These are phyloP conservation scores for Claviceps digitariae DNA, from an alignment of 2,329 filamentous ascomycete species.

Conservation along the genomic window DNA sequence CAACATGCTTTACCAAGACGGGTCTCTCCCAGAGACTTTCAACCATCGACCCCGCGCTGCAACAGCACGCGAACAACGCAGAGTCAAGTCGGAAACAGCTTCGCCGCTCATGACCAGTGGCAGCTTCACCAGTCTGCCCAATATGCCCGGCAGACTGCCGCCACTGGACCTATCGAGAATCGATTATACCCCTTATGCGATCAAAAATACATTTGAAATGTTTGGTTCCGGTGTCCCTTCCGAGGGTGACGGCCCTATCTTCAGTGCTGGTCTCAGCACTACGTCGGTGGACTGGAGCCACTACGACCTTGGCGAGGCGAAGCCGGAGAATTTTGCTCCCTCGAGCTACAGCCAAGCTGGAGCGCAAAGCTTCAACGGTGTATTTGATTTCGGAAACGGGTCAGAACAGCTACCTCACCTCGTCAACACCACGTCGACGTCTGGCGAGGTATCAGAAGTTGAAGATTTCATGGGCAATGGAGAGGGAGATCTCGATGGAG, in stretches of 20 bases:
- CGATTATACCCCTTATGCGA: slow-evolving; percentile 35
- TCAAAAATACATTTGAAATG: slow-evolving; percentile 34
- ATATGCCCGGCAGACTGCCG: slow-evolving; percentile 37
- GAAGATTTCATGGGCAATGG: slow-evolving; percentile 42
- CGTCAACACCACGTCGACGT: slow-evolving; percentile 45
- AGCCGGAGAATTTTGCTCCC: slow-evolving; percentile 34
- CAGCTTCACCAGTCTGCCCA: slow-evolving; percentile 37
- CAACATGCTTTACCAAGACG: slow-evolving; percentile 25
- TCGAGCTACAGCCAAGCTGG: slow-evolving; percentile 42
- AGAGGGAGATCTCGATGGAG: slow-evolving; percentile 34
- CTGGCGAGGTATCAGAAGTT: slow-evolving; percentile 53
- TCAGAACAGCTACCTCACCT: slow-evolving; percentile 42
- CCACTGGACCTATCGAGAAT: slow-evolving; percentile 46
- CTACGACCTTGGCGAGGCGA: slow-evolving; percentile 33
- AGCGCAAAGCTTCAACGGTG: slow-evolving; percentile 35
- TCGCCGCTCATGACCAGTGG: slow-evolving; percentile 41
- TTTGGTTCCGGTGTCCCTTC: slow-evolving; percentile 34
- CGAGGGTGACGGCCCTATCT: slow-evolving; percentile 43
- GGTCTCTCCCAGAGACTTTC: slow-evolving; percentile 19
- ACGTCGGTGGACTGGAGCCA: slow-evolving; percentile 33
- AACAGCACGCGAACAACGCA: slow-evolving; percentile 33
- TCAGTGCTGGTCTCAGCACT: slow-evolving; percentile 48
- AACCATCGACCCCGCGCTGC: slow-evolving; percentile 22
- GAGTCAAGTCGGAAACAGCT: slow-evolving; percentile 46
- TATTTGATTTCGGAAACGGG: slow-evolving; percentile 36